phyloP scores from a whole-genome alignment of 495 filamentous ascomycete species.

The Penicillium goetzii region DNA sequence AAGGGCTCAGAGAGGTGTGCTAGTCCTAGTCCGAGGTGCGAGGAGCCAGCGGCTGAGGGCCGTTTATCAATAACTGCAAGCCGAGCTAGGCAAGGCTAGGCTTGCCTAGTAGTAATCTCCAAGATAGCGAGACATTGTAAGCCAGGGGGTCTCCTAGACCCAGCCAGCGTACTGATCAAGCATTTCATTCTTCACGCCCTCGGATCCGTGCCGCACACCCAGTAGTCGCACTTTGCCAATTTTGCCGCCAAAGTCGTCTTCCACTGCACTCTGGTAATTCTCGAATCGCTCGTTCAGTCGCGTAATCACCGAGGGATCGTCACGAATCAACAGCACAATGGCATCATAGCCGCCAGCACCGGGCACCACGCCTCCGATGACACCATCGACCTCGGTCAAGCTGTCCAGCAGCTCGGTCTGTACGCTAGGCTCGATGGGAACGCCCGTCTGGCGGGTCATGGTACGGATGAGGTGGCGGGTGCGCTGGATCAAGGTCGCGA shows the following conservation, averaged over 20 bases:
- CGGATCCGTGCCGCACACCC: slow-evolving; percentile 82
- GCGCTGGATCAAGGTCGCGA: slow-evolving; percentile 48
- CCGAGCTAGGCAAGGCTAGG: not conserved
- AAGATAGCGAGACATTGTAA: not conserved
- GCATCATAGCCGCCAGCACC: slow-evolving; percentile 96
- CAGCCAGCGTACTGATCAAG: slow-evolving; percentile 65
- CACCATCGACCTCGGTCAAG: slow-evolving; percentile 70
- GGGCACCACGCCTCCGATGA: slow-evolving; percentile 89
- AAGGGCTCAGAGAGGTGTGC: slow-evolving; percentile 7
- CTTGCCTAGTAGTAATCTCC: not conserved
- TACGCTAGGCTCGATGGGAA: slow-evolving; percentile 87
- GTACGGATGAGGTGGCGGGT: slow-evolving; percentile 67
- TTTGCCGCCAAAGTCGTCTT: slow-evolving; percentile 58
- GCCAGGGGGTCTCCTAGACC: slow-evolving; percentile 38
- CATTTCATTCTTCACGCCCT: slow-evolving; percentile 74
- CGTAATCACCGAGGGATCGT: slow-evolving; percentile 69
- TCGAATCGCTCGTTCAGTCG: slow-evolving; percentile 64
- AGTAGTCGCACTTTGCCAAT: slow-evolving; percentile 76
- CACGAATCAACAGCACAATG: slow-evolving; percentile 75
- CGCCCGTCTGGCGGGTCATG: slow-evolving; percentile 73
- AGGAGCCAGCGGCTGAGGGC: slow-evolving; percentile 9
- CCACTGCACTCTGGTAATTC: slow-evolving; percentile 61
- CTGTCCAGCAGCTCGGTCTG: slow-evolving; percentile 86
- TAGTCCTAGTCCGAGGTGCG: slow-evolving; percentile 11
- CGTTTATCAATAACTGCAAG: not conserved